phyloP scores from a whole-genome alignment of 1,284 basidiomycete genomes.

The Ganoderma multipileum region DNA sequence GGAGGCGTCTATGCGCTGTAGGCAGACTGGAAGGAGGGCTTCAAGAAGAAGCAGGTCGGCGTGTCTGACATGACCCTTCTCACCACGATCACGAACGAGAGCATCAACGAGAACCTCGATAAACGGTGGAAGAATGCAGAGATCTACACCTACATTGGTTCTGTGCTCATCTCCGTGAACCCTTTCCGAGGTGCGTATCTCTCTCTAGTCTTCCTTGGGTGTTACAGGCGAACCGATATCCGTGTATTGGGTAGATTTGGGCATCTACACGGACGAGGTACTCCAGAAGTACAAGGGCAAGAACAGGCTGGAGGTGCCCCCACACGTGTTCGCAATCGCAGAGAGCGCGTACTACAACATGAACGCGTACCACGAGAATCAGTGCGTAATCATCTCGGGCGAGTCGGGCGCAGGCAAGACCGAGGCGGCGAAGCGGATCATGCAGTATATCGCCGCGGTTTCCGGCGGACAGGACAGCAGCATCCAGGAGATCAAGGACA shows the following conservation, averaged over 20 bases:
- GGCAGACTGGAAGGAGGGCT: slow-evolving; percentile 98
- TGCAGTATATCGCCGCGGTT: slow-evolving; percentile 99
- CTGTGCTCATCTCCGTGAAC: slow-evolving; percentile 98
- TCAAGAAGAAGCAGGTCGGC: slow-evolving; percentile 97
- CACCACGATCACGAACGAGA: slow-evolving; percentile 97
- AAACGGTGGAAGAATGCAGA: slow-evolving; percentile 95
- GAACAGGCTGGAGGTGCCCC: slow-evolving; percentile 97
- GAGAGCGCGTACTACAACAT: slow-evolving; percentile 99
- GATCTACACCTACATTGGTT: slow-evolving; percentile 99
- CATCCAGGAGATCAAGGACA: slow-evolving; percentile 98
- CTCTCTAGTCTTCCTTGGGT: background rate
- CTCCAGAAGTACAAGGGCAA: slow-evolving; percentile 93
- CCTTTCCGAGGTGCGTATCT: slow-evolving; percentile 84
- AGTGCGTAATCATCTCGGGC: slow-evolving; percentile 99
- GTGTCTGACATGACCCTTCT: slow-evolving; percentile 99
- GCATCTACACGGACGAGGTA: slow-evolving; percentile 95
- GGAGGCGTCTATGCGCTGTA: slow-evolving; percentile 39
- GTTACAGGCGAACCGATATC: background rate
- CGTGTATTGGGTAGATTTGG: slow-evolving; percentile 70
- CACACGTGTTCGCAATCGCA: slow-evolving; percentile 98
- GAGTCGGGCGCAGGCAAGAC: slow-evolving; percentile 99
- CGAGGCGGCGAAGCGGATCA: slow-evolving; percentile 97
- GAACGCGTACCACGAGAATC: slow-evolving; percentile 99
- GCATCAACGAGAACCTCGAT: slow-evolving; percentile 97
- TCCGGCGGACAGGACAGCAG: slow-evolving; percentile 85